Conservation (phyloP, 352 stramenopile genomes). For the Phytophthora fragariaefolia region DNA sequence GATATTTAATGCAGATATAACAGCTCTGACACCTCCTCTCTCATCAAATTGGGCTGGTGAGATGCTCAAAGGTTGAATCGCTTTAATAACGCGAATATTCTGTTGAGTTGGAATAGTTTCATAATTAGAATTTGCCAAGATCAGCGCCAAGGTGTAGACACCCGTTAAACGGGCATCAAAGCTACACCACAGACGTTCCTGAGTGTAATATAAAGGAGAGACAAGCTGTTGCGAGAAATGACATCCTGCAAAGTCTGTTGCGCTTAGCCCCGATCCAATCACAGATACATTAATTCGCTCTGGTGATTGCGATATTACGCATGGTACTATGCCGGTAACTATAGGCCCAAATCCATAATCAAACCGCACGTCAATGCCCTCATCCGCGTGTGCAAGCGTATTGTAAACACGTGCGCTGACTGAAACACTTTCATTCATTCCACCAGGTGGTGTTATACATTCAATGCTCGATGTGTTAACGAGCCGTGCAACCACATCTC, state of each 20-base stretch:
- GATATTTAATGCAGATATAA: slow-evolving; percentile 44
- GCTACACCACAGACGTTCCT: slow-evolving; percentile 27
- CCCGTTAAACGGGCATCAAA: slow-evolving; percentile 45
- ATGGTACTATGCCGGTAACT: slow-evolving; percentile 38
- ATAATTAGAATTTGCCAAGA: slow-evolving; percentile 8
- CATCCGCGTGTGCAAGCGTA: slow-evolving; percentile 34
- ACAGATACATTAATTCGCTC: slow-evolving; percentile 33
- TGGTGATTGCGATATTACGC: slow-evolving; percentile 39
- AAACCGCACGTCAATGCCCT: slow-evolving; percentile 22
- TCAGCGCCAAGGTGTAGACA: slow-evolving; percentile 33
- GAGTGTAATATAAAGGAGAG: slow-evolving; percentile 17
- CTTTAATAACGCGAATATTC: slow-evolving; percentile 41
- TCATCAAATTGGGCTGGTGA: slow-evolving; percentile 52
- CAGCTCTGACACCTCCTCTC: slow-evolving; percentile 40
- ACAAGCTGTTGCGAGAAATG: slow-evolving; percentile 36
- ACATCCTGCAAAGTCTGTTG: slow-evolving; percentile 30
- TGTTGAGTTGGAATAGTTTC: slow-evolving; percentile 29
- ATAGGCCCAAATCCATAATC: slow-evolving; percentile 33
- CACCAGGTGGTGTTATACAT: slow-evolving; percentile 39
- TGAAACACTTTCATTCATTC: slow-evolving; percentile 15
- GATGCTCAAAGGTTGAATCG: slow-evolving; percentile 27
- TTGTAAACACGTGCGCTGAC: slow-evolving; percentile 36
- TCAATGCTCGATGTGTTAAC: slow-evolving; percentile 40
- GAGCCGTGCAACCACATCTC: slow-evolving; percentile 23
- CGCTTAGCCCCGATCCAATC: slow-evolving; percentile 35